These are phyloP conservation scores for Plasmopara halstedii DNA, from an alignment of 352 stramenopile species.

Conservation along the genomic window DNA sequence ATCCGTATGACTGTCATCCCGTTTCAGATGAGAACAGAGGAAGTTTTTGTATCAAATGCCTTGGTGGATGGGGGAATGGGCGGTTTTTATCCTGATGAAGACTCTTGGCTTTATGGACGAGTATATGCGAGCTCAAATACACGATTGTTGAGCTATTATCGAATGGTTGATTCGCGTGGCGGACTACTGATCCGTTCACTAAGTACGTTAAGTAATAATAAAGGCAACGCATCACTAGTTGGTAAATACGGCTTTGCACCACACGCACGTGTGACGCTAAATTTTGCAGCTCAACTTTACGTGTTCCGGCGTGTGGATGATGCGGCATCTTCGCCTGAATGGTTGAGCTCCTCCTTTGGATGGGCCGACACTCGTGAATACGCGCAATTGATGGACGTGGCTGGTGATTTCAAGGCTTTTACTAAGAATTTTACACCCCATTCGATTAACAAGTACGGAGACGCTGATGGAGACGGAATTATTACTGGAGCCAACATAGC, in stretches of 20 bases:
- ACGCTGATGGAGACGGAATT: conserved; percentile 45
- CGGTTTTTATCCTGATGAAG: conserved; percentile 50
- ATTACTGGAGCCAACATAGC: conserved; percentile 55
- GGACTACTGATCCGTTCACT: conserved; percentile 58
- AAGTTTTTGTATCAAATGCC: conserved; percentile 41
- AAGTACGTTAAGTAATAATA: conserved; percentile 68
- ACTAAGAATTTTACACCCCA: conserved; percentile 52
- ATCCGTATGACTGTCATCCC: conserved; percentile 62
- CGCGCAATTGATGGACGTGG: conserved; percentile 51
- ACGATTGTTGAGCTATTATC: conserved; percentile 70
- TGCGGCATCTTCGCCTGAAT: conserved; percentile 45
- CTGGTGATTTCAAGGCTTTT: conserved; percentile 55
- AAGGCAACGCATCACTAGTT: conserved; percentile 53
- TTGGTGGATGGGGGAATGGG: conserved; percentile 66
- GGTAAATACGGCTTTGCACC: conserved; percentile 44
- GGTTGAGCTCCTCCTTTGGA: conserved; percentile 51
- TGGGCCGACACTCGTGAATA: conserved; percentile 60
- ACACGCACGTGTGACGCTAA: conserved; percentile 62
- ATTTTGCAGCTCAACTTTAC: conserved; percentile 67
- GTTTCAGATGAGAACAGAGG: conserved; percentile 64
- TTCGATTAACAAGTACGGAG: conserved; percentile 67
- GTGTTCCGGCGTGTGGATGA: conserved; percentile 64
- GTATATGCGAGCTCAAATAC: conserved; percentile 62
- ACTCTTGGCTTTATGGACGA: conserved; percentile 57
- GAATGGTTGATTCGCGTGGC: conserved; percentile 57